Evolutionary conservation across 495 filamentous ascomycete species (phyloP), one percentile per base, ranked within the genome.

Genomic region (Penicillium dipodomyicola): DNA sequence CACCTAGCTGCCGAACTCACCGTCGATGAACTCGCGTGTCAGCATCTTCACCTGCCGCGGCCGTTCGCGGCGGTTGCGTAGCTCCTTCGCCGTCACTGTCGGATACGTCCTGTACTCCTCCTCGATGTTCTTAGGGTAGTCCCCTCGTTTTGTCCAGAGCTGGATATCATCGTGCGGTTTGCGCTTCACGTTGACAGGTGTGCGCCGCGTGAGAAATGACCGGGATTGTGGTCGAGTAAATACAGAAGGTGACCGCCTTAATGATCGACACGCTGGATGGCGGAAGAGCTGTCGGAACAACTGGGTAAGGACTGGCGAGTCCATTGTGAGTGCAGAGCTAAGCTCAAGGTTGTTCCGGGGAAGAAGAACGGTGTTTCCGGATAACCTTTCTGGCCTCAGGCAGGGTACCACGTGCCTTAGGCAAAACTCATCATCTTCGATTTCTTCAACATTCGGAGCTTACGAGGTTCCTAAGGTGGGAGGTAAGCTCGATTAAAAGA

Each of bases 1-100:
- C 19, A 42, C 17, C 15, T 32, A 33, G 47, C 35, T 29, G 30
- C 48, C 39, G 35, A 56, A 53, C 75, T 58, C 67, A 96, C 92
- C 92, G 72, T 99, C 94, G 64, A 99, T 94, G 68, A 97, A 99
- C 76, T 99, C 95, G 56, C 94, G 82, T 63, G 91, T 87, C 62
- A 96, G 72, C 94, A 99, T 99, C 82, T 96, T 96, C 52, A 96
- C 92, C 64, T 89, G 79, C 67, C 80, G 84, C 12, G 94, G 94
- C 60, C 95, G 78, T 64, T 96, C 88, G 44, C 77, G 83, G 41
- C 88, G 76, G 54, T 67, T 76, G 47, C 86, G 83, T 62, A 99
- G 72, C 23, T 87, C 83, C 60, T 89, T 82, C 8, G 93, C 84
- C 7, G 92, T 96, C 19, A 97, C 89, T 62, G 86, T 82, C 1